Base-by-base conservation (phyloP, 768 basidiomycete genomes). In the Calocybe cyanea region DNA sequence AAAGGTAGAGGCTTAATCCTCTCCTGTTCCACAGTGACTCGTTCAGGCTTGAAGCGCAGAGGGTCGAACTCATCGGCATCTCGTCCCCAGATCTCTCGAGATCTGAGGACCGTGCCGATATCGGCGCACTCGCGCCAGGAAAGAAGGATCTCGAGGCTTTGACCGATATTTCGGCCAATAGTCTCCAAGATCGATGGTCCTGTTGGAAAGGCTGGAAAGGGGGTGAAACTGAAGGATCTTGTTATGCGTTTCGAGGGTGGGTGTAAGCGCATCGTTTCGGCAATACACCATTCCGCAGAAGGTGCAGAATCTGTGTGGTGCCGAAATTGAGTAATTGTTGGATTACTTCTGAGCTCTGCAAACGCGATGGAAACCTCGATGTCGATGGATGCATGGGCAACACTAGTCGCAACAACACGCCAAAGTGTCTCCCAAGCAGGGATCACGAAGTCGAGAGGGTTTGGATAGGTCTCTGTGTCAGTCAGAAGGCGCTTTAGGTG, bases 401-500 rank as follows among this genome's bases (percentile, higher is more conserved):
- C 56, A 0, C 64, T 54, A 5, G 64, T 62, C 1, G 81, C 80
- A 41, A 80, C 64, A 17, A 83, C 71, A 10, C 80, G 71, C 83
- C 83, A 83, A 36, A 83, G 60, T 0, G 76, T 77, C 55, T 84
- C 83, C 67, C 78, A 84, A 0, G 75, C 62, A 0, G 81, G 81
- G 35, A 83, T 70, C 44, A 84, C 66, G 45, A 70, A 69, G 36
- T 81, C 69, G 13, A 83, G 58, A 0, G 76, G 73, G 31, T 73
- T 67, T 1, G 63, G 60, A 41, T 63, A 67, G 3, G 21, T 46
- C 0, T 58, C 52, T 1, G 37, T 41, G 25, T 69, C 60, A 1
- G 72, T 68, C 18, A 82, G 49, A 49, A 81, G 72, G 1, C 45
- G 55, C 2, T 64, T 59, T 17, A 82, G 59, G 38, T 63, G 62